A percentile compares a stretch with the other conserved stretches of the same genome.
phyloP scores from a whole-genome alignment of 73 alveolate genomes.

The Symbiodinium natans region DNA sequence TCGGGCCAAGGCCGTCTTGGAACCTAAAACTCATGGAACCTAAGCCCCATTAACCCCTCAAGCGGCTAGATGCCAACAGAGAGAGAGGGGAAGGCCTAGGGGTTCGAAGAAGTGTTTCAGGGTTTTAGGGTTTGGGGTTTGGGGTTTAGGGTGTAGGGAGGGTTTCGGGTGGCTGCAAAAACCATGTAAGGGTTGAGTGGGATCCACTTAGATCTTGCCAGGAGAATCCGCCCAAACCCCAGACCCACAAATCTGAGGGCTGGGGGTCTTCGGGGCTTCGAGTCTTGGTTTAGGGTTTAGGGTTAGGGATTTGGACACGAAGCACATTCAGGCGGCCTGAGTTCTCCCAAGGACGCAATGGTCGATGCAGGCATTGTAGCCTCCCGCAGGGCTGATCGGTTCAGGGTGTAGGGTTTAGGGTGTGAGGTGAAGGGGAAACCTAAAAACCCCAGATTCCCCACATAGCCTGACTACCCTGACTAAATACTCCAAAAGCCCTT shows the following conservation, averaged over 20 bases:
- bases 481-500: too few species aligned
- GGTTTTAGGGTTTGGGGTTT: not conserved
- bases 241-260: not conserved
- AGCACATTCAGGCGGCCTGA: not conserved
- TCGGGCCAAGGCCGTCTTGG: too few species aligned
- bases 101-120: not conserved
- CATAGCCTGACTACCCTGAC: too few species aligned
- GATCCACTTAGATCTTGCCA: too few species aligned
- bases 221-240: too few species aligned
- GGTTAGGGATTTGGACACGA: not conserved
- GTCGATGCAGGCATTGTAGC: conserved; percentile 75
- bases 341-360: conserved; percentile 53
- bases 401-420: not conserved
- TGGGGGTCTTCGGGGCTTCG: not conserved
- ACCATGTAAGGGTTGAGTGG: too few species aligned
- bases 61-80: too few species aligned
- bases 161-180: not conserved
- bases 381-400: not conserved
- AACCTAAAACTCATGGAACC: too few species aligned
- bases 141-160: not conserved
- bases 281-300: not conserved
- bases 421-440: too few species aligned
- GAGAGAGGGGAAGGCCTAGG: too few species aligned
- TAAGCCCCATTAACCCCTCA: too few species aligned
- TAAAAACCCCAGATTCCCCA: too few species aligned